Conservation (phyloP, 495 filamentous ascomycete genomes). For the Platismatia glauca region DNA sequence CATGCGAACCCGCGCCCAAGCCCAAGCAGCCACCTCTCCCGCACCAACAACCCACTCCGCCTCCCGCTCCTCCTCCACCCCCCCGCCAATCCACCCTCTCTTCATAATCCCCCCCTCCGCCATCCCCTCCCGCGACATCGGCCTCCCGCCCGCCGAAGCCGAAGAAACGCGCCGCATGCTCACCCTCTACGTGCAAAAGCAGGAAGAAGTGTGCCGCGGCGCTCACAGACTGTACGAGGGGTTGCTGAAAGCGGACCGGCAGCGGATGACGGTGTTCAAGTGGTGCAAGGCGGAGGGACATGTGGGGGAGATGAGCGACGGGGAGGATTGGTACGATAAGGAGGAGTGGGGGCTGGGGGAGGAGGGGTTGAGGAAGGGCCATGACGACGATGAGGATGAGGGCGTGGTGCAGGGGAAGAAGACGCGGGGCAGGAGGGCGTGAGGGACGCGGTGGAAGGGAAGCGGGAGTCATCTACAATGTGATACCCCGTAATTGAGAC, state of each 20-base stretch:
- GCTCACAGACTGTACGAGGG: constrained; percentile 65
- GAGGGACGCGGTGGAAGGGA: background rate
- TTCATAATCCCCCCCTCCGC: constrained; percentile 66
- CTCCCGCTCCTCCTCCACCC: constrained; percentile 40
- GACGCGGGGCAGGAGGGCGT: constrained; percentile 52
- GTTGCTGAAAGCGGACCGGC: constrained; percentile 65
- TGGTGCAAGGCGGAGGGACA: constrained; percentile 90
- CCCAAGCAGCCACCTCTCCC: constrained; percentile 42
- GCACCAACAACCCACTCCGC: constrained; percentile 32
- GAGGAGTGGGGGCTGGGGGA: constrained; percentile 81
- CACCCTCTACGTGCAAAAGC: constrained; percentile 83
- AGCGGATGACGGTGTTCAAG: constrained; percentile 68
- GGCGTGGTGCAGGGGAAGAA: constrained; percentile 62
- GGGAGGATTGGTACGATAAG: constrained; percentile 92
- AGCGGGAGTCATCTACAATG: background rate
- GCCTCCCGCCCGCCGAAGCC: constrained; percentile 72
- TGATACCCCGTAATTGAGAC: constrained; percentile 2
- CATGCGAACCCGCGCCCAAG: constrained; percentile 62
- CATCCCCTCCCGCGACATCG: constrained; percentile 67
- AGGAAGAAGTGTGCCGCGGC: constrained; percentile 86
- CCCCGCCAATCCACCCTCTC: constrained; percentile 64
- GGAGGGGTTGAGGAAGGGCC: constrained; percentile 72
- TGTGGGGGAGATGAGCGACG: constrained; percentile 75
- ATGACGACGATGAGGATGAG: constrained; percentile 81
- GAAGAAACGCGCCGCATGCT: constrained; percentile 80